Evolutionary conservation across 768 basidiomycete species (phyloP).

Genomic region (Suillus decipiens): DNA sequence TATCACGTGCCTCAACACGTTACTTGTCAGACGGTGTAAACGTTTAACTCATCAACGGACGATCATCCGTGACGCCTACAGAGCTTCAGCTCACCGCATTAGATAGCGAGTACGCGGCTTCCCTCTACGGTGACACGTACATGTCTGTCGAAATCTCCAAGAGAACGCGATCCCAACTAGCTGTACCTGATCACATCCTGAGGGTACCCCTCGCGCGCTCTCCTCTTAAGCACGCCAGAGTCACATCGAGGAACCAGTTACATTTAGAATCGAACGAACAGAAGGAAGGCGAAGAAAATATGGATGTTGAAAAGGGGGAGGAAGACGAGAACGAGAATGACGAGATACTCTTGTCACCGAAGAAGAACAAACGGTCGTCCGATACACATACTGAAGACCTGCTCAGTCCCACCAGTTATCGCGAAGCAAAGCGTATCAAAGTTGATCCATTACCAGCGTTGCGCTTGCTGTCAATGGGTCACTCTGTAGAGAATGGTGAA

Average conservation of each 20-base stretch:
- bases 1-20: constrained; percentile 5
- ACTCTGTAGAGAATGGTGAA: constrained; percentile 10
- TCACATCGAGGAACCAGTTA: constrained; percentile 17
- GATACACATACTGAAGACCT: constrained; percentile 20
- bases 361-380: constrained; percentile 33
- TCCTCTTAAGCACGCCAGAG: constrained; percentile 55
- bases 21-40: neutral
- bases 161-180: constrained; percentile 54
- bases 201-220: constrained; percentile 45
- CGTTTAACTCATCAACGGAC: neutral
- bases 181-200: constrained; percentile 48
- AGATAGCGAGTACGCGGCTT: neutral
- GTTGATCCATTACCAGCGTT: constrained; percentile 19
- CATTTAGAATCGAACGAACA: constrained; percentile 1
- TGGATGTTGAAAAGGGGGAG: constrained; percentile 22
- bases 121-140: neutral
- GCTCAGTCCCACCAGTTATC: constrained; percentile 19
- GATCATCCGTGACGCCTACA: neutral
- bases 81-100: neutral
- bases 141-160: constrained; percentile 13
- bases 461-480: constrained; percentile 14
- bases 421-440: constrained; percentile 29
- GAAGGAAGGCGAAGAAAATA: constrained; percentile 1
- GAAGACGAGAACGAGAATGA: constrained; percentile 39
- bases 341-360: constrained; percentile 41